phyloP scores from a whole-genome alignment of 352 stramenopile genomes.

The Pythium biforme region DNA sequence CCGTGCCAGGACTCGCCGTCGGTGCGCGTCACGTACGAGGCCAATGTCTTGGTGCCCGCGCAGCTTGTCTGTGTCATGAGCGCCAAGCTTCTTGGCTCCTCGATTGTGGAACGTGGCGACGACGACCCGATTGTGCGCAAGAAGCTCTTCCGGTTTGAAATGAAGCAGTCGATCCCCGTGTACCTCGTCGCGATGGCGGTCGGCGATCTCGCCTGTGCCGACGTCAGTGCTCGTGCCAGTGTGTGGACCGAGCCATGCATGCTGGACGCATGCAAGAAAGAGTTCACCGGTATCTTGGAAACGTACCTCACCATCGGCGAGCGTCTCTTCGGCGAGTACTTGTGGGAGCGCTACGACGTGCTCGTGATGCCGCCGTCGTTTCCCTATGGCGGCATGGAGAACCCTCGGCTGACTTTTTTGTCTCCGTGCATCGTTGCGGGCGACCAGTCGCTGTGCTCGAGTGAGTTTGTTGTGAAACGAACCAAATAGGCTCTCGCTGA shows the following conservation, averaged over 20 bases:
- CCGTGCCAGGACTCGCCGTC: conserved; percentile 92
- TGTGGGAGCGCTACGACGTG: conserved; percentile 85
- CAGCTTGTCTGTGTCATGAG: conserved; percentile 92
- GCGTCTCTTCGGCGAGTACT: conserved; percentile 76
- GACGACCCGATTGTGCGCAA: not conserved
- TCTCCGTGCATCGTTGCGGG: conserved; percentile 76
- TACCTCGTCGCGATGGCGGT: conserved; percentile 86
- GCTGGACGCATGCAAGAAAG: conserved; percentile 65
- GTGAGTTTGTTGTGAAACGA: no score
- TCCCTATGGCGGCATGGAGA: conserved; percentile 99
- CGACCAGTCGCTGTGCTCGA: conserved; percentile 73
- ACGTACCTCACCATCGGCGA: conserved; percentile 74
- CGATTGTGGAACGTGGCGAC: conserved; percentile 17
- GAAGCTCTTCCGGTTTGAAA: conserved; percentile 66
- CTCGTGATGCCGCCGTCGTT: conserved; percentile 88
- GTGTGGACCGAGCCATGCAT: conserved; percentile 85
- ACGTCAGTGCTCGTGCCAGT: conserved; percentile 66
- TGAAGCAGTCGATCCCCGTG: conserved; percentile 81
- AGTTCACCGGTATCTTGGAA: conserved; percentile 77
- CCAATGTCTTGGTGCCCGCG: conserved; percentile 87
- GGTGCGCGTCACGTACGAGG: conserved; percentile 95
- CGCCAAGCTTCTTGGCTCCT: conserved; percentile 43
- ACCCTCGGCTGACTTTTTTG: conserved; percentile 88
- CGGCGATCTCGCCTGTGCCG: conserved; percentile 62
- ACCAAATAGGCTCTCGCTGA: no score